Conservation (phyloP, 2,329 filamentous ascomycete species). For the Diaporthe helianthi region DNA sequence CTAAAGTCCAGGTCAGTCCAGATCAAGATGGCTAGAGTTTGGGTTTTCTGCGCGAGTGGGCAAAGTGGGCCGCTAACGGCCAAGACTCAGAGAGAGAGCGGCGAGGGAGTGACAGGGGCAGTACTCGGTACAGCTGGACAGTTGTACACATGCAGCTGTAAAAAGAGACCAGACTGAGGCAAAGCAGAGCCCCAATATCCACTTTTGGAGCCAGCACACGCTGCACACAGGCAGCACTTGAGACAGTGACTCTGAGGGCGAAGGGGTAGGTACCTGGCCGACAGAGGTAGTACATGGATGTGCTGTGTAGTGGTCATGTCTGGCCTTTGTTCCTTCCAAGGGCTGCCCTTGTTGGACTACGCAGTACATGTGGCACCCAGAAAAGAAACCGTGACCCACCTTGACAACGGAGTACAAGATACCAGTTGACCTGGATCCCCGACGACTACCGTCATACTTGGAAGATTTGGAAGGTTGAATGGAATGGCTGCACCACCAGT, state of each 20-base stretch:
- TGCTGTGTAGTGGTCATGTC: too few species aligned
- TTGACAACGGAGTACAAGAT: too few species aligned
- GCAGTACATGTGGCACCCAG: not conserved
- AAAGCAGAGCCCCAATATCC: slow-evolving; percentile 18
- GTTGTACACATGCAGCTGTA: not conserved
- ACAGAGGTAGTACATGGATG: not conserved
- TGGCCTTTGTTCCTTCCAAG: not conserved
- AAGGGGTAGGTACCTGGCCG: not conserved
- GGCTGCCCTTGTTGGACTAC: slow-evolving; percentile 16
- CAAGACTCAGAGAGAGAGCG: not conserved
- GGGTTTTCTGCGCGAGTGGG: slow-evolving; percentile 13
- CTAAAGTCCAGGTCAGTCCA: slow-evolving; percentile 17
- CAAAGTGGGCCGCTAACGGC: slow-evolving; percentile 25
- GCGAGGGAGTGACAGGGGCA: slow-evolving; percentile 5
- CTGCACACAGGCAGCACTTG: not conserved
- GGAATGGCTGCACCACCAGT: not conserved
- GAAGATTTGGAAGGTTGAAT: slow-evolving; percentile 1
- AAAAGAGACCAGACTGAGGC: not conserved
- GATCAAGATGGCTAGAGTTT: slow-evolving; percentile 16
- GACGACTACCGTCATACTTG: too few species aligned
- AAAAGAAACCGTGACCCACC: too few species aligned
- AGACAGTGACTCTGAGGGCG: not conserved
- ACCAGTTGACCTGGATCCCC: too few species aligned
- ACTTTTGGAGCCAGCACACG: slow-evolving; percentile 4
- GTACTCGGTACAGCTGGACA: not conserved